phyloP scores from a whole-genome alignment of 2,329 filamentous ascomycete genomes.

The Fusarium protoensiforme region DNA sequence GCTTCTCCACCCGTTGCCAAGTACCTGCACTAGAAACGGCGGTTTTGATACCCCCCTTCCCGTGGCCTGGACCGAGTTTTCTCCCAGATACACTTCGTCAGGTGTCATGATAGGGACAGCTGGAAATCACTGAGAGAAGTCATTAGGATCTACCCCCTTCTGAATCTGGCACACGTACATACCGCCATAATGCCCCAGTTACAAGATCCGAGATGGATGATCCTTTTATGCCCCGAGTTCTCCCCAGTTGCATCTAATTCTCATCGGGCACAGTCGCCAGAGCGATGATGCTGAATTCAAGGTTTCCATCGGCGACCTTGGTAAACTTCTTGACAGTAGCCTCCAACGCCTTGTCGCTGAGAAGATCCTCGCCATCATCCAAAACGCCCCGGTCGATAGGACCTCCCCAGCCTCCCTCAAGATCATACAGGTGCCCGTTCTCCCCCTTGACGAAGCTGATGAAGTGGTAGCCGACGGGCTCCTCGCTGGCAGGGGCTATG shows the following conservation, averaged over 20 bases:
- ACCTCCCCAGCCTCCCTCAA: slow-evolving; percentile 80
- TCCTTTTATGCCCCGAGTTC: neutral
- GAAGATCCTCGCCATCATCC: slow-evolving; percentile 67
- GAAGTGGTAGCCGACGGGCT: slow-evolving; percentile 77
- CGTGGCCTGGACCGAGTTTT: too few species aligned
- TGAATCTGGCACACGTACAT: neutral
- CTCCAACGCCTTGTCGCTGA: slow-evolving; percentile 75
- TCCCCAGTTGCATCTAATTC: slow-evolving; percentile 14
- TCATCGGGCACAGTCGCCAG: slow-evolving; percentile 40
- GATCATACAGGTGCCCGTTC: slow-evolving; percentile 77
- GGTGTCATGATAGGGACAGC: neutral
- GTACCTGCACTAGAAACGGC: neutral
- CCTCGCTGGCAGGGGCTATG: slow-evolving; percentile 68
- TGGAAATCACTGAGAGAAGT: neutral
- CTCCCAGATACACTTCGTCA: neutral
- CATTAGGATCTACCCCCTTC: neutral
- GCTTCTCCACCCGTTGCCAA: neutral
- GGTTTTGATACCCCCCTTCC: neutral
- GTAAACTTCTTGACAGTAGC: slow-evolving; percentile 62
- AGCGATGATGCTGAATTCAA: slow-evolving; percentile 54
- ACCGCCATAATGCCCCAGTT: neutral
- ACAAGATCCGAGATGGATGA: neutral
- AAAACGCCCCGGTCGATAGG: slow-evolving; percentile 74
- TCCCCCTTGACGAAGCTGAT: slow-evolving; percentile 81
- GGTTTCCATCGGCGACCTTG: slow-evolving; percentile 48